Evolutionary conservation across 495 filamentous ascomycete genomes (phyloP).

Genomic region (Hypomontagnella monticulosa): DNA sequence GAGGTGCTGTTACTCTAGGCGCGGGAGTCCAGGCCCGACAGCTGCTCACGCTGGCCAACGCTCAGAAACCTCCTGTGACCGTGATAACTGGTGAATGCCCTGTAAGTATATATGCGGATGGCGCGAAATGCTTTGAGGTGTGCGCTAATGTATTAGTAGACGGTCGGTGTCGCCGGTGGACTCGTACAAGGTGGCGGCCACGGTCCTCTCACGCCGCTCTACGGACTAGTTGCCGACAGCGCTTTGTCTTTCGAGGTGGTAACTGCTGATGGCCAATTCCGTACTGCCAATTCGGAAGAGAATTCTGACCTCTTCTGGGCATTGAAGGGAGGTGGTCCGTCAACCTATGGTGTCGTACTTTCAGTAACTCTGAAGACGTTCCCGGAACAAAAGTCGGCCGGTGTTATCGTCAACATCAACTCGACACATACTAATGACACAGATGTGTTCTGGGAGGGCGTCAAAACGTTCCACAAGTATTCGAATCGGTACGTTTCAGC

Average conservation of each 20-base stretch:
- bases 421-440: slow-evolving; percentile 45
- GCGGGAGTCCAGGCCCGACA: slow-evolving; percentile 58
- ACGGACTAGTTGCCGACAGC: slow-evolving; percentile 66
- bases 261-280: slow-evolving; percentile 62
- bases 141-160: slow-evolving; percentile 51
- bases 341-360: slow-evolving; percentile 66
- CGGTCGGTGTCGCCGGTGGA: slow-evolving; percentile 62
- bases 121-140: slow-evolving; percentile 38
- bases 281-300: slow-evolving; percentile 58
- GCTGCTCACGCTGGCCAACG: slow-evolving; percentile 55
- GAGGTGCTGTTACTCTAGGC: slow-evolving; percentile 58
- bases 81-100: slow-evolving; percentile 60
- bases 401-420: slow-evolving; percentile 55
- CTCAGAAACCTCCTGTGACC: slow-evolving; percentile 55
- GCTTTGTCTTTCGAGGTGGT: slow-evolving; percentile 66
- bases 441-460: slow-evolving; percentile 55
- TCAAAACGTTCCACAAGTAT: slow-evolving; percentile 57
- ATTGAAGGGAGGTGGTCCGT: slow-evolving; percentile 67
- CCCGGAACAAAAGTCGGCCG: slow-evolving; percentile 51
- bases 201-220: slow-evolving; percentile 59
- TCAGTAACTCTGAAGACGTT: slow-evolving; percentile 62
- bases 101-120: slow-evolving; percentile 48
- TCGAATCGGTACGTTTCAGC: slow-evolving; percentile 51
- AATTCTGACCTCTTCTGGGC: slow-evolving; percentile 74
- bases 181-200: slow-evolving; percentile 68